Conservation (phyloP, 2,329 filamentous ascomycete genomes). For the Botrytis paeoniae region DNA sequence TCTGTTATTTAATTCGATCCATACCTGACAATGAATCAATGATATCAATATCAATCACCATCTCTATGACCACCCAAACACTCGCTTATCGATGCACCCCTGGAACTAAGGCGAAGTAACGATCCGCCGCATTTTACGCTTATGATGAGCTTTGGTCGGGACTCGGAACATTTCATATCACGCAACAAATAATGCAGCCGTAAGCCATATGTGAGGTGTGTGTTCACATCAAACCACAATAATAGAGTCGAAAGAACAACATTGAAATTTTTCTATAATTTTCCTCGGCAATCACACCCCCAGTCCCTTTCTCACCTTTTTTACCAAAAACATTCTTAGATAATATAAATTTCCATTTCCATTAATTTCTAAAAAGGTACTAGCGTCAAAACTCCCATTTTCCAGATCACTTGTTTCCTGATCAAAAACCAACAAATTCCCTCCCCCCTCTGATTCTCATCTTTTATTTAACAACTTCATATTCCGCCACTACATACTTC, state of each 20-base stretch:
- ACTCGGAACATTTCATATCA: background rate
- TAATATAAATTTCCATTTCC: background rate
- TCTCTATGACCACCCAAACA: background rate
- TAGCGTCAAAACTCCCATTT: slow-evolving; percentile 11
- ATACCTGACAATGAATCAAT: background rate
- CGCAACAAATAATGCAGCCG: background rate
- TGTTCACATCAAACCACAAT: background rate
- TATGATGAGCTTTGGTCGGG: background rate
- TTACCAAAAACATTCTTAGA: background rate
- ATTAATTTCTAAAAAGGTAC: slow-evolving; percentile 11
- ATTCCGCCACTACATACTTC: background rate
- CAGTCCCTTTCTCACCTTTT: background rate
- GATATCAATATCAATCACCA: background rate
- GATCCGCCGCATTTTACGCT: background rate
- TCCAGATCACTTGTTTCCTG: background rate
- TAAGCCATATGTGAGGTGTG: background rate
- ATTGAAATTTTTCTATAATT: background rate
- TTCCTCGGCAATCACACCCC: background rate
- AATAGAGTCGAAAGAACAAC: background rate
- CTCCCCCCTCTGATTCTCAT: background rate
- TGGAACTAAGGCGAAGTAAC: slow-evolving; percentile 5
- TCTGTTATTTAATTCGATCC: no score
- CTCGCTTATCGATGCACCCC: slow-evolving; percentile 16
- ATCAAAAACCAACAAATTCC: slow-evolving; percentile 16
- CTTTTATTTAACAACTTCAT: slow-evolving; percentile 10